Percentiles rank a stretch among this genome's conserved stretches.
phyloP scores from a whole-genome alignment of 495 filamentous ascomycete species.

The Trichoderma virens region DNA sequence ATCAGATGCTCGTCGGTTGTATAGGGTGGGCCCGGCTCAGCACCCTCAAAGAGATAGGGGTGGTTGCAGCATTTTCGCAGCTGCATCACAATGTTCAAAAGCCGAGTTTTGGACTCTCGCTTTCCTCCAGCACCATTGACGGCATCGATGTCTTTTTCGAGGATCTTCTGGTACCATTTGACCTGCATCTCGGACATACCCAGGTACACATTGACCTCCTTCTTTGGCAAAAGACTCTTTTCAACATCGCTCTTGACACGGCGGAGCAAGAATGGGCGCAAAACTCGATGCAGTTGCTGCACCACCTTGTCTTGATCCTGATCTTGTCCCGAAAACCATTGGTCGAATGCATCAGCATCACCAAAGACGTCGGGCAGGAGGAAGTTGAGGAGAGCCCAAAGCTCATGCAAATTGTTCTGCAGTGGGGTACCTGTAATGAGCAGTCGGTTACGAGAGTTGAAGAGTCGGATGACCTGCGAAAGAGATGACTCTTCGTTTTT shows the following conservation, averaged over 20 bases:
- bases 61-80: slow-evolving; percentile 99
- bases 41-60: slow-evolving; percentile 96
- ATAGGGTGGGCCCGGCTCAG: slow-evolving; percentile 94
- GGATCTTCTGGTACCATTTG: slow-evolving; percentile 98
- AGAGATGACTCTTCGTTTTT: slow-evolving; percentile 99
- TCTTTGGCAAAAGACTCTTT: slow-evolving; percentile 95
- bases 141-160: slow-evolving; percentile 98
- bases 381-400: slow-evolving; percentile 99
- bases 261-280: slow-evolving; percentile 89
- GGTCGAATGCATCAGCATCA: slow-evolving; percentile 94
- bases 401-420: slow-evolving; percentile 97
- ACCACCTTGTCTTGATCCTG: slow-evolving; percentile 93
- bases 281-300: slow-evolving; percentile 87
- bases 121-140: slow-evolving; percentile 97
- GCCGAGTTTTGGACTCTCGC: slow-evolving; percentile 93
- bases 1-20: slow-evolving; percentile 96
- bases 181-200: slow-evolving; percentile 99
- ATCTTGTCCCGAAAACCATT: slow-evolving; percentile 90
- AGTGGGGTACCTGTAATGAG: slow-evolving; percentile 96
- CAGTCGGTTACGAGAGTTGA: slow-evolving; percentile 91
- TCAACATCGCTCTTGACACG: slow-evolving; percentile 98
- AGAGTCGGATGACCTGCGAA: slow-evolving; percentile 92
- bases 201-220: slow-evolving; percentile 93
- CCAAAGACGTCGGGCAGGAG: slow-evolving; percentile 95
- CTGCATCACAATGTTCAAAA: slow-evolving; percentile 99